These are phyloP conservation scores for Linum tenue DNA, from an alignment of 345 rosid species.

Conservation along the genomic window DNA sequence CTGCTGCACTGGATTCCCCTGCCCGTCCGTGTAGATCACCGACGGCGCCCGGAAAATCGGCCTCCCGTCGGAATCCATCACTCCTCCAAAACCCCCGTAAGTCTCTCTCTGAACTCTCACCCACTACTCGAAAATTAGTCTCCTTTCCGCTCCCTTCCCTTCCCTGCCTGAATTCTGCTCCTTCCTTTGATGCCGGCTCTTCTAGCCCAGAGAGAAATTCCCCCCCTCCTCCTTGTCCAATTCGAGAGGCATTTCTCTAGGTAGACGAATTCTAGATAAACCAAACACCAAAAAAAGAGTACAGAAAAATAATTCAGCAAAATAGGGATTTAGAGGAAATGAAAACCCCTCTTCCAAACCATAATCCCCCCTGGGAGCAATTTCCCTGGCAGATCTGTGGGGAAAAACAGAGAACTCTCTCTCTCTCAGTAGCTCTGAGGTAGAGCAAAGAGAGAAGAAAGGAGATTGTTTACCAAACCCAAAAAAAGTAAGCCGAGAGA, in stretches of 20 bases:
- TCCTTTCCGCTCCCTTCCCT: not conserved
- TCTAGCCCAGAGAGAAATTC: no score
- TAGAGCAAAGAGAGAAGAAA: not conserved
- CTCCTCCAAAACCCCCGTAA: not conserved
- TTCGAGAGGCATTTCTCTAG: no score
- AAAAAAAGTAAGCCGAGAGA: not conserved
- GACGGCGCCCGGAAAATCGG: constrained; percentile 23
- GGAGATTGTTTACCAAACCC: not conserved
- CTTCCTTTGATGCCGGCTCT: no score
- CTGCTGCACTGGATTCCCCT: constrained; percentile 16
- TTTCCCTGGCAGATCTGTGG: not conserved
- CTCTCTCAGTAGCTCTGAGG: not conserved
- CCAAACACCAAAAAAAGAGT: no score
- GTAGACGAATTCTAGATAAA: no score
- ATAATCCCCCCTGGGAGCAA: not conserved
- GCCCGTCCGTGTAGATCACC: constrained; percentile 19
- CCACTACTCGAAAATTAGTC: not conserved
- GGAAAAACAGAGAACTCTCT: not conserved
- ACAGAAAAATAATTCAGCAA: not conserved
- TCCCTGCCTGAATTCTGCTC: no score
- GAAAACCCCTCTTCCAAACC: not conserved
- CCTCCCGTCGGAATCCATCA: constrained; percentile 26
- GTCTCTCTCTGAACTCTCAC: no score
- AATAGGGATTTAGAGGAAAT: not conserved
- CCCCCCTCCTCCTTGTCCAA: no score